Evolutionary conservation across 129 eudicot species (phyloP).

Genomic region (Escallonia herrerae): DNA sequence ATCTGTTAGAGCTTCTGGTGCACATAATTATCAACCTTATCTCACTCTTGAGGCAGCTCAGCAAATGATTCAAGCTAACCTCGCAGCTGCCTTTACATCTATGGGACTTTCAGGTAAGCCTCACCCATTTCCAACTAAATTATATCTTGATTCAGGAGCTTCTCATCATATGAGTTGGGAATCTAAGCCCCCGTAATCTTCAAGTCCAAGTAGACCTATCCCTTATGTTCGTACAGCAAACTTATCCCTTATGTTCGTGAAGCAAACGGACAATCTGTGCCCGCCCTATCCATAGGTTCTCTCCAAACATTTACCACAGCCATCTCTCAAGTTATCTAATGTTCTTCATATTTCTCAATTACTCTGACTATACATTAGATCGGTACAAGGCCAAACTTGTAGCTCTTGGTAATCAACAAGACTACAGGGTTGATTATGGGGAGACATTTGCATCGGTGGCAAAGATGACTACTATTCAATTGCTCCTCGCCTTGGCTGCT

Average conservation of each 20-base stretch:
- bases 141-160: not conserved
- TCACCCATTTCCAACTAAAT: too few relatives aligned
- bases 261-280: not conserved
- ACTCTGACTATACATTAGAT: too few relatives aligned
- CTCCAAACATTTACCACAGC: too few relatives aligned
- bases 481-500: not conserved
- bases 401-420: too few relatives aligned
- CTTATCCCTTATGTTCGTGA: not conserved
- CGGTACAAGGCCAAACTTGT: too few relatives aligned
- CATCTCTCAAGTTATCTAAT: too few relatives aligned
- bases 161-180: not conserved
- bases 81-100: not conserved
- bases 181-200: not conserved
- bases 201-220: not conserved
- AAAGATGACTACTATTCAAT: not conserved
- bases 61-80: not conserved
- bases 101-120: too few relatives aligned
- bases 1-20: not conserved
- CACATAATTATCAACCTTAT: too few relatives aligned
- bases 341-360: not conserved
- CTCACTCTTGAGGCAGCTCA: not conserved
- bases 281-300: not conserved
- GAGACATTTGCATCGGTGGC: too few relatives aligned
- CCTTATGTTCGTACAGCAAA: not conserved
- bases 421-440: too few relatives aligned